Evolutionary conservation across 1,284 basidiomycete genomes (phyloP), one percentile per base, ranked within the genome.

Genomic region (Clitocybe nebularis): DNA sequence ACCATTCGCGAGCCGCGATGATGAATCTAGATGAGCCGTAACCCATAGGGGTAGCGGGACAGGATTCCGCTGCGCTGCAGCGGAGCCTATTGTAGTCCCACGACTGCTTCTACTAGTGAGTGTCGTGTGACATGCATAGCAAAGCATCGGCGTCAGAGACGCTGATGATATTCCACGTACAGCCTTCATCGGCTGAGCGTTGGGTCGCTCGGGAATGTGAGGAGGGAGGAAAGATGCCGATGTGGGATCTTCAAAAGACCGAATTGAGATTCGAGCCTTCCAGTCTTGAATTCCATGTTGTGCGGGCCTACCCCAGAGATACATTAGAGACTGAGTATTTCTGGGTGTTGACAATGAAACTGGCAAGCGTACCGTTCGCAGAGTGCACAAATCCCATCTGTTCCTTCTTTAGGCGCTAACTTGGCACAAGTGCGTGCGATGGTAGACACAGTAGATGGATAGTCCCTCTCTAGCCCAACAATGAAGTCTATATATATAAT

Each of bases 371-470:
- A 89, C 90, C 84, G 69, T 55, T 84, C 74, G 56, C 91, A 94
- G 2, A 93, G 60, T 4, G 78, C 64, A 57, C 91, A 93, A 9
- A 57, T 55, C 0, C 64, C 66, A 6, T 62, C 63, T 0, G 76
- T 64, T 1, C 63, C 64, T 41, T 77, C 77, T 51, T 85, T 86
- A 6, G 91, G 84, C 7, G 80, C 75, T 24, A 94, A 67, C 63
- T 94, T 94, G 17, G 75, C 81, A 48, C 88, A 90, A 0, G 91
- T 94, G 34, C 86, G 75, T 19, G 81, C 83, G 42, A 94, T 90
- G 0, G 91, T 85, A 5, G 89, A 91, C 3, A 94, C 91, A 0
- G 92, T 94, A 0, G 90, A 89, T 0, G 92, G 91, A 60, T 89
- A 93, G 54, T 91, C 81, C 34, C 76, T 79, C 60, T 90, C 89